Evolutionary conservation across 176 grass and related monocot species (phyloP).

Genomic region (Dactylis glomerata): DNA sequence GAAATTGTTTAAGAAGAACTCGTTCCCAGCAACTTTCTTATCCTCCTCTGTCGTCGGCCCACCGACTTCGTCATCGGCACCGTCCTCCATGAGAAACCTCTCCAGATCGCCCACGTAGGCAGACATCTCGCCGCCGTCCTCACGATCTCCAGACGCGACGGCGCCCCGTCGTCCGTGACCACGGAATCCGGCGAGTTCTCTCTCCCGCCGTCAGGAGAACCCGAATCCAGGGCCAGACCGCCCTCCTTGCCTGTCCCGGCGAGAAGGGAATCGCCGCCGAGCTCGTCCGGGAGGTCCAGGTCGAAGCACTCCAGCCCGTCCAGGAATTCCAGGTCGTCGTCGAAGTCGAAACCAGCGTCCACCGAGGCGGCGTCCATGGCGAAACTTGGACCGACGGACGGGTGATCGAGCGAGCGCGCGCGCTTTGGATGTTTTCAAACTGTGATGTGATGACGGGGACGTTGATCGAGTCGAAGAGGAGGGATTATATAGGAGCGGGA

Average conservation of each 20-base stretch:
- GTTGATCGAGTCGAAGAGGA: not conserved
- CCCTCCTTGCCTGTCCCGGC: not conserved
- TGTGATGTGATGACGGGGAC: not conserved
- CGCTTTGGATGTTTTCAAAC: not conserved
- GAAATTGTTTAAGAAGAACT: not conserved
- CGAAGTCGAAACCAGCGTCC: not conserved
- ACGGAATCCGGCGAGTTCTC: not conserved
- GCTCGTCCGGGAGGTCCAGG: not conserved
- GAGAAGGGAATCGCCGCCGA: not conserved
- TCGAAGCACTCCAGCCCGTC: not conserved
- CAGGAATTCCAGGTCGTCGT: not conserved
- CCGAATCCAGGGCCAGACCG: not conserved
- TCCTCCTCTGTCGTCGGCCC: not conserved
- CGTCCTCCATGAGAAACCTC: slow-evolving; percentile 16
- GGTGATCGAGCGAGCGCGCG: not conserved
- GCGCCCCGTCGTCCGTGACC: not conserved
- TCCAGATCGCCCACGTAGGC: slow-evolving; percentile 11
- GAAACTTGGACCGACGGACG: fast-evolving
- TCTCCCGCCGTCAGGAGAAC: not conserved
- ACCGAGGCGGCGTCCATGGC: not conserved
- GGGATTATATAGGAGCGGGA: not conserved
- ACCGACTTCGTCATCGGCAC: not conserved
- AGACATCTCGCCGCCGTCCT: not conserved
- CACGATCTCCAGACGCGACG: not conserved
- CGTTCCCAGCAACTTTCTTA: not conserved